Evolutionary conservation across 257 asterid species (phyloP).

Genomic region (Forsythia viridissima): DNA sequence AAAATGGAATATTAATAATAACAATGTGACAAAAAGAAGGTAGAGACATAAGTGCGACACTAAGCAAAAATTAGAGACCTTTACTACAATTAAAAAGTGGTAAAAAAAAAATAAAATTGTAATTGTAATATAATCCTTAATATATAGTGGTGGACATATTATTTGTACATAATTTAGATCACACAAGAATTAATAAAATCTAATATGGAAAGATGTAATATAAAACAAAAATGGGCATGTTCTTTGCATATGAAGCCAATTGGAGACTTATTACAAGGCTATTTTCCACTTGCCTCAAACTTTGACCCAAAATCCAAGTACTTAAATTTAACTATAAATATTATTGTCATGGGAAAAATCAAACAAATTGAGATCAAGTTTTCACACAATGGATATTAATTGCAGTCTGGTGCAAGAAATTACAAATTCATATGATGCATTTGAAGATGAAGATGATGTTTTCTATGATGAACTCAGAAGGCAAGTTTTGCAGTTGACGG

Average conservation of each 20-base stretch:
- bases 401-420: constrained; percentile 23
- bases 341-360: neutral
- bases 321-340: neutral
- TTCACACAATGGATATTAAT: constrained; percentile 34
- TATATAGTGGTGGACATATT: neutral
- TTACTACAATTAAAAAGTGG: neutral
- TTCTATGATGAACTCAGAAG: constrained; percentile 55
- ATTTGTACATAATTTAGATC: neutral
- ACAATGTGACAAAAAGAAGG: neutral
- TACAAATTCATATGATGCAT: constrained; percentile 28
- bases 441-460: constrained; percentile 55
- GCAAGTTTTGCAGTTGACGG: constrained; percentile 53
- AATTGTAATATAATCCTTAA: neutral
- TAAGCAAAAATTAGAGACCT: too few species aligned
- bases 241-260: constrained; percentile 39
- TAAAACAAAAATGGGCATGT: constrained; percentile 47
- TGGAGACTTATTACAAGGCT: constrained; percentile 31
- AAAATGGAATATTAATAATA: too few species aligned
- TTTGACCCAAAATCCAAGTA: constrained; percentile 43
- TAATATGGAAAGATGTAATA: neutral
- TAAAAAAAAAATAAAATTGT: too few species aligned
- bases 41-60: neutral
- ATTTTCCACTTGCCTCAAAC: constrained; percentile 17
- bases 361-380: neutral
- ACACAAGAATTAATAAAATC: neutral